Evolutionary conservation across 2,329 filamentous ascomycete species (phyloP).

Genomic region (Phymatotrichopsis omnivora): DNA sequence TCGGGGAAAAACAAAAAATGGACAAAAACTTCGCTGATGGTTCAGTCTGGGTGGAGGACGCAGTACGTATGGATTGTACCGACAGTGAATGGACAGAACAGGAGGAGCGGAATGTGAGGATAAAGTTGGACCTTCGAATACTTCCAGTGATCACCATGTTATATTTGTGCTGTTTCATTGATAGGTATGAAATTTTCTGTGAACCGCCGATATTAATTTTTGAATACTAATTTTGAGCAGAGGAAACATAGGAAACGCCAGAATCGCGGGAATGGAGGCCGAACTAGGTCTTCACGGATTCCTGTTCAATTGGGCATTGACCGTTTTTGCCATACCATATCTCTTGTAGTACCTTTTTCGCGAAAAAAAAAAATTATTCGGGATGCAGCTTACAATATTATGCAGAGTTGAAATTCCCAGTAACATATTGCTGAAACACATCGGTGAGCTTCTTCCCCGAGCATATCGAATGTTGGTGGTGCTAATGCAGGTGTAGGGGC

Average conservation of each 20-base stretch:
- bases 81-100: slow-evolving; percentile 44
- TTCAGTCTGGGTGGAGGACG: no score
- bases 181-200: slow-evolving; percentile 29
- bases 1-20: no score
- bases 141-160: slow-evolving; percentile 45
- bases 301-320: slow-evolving; percentile 49
- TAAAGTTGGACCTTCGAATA: slow-evolving; percentile 45
- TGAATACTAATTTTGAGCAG: background rate
- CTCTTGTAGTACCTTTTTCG: slow-evolving; percentile 34
- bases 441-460: slow-evolving; percentile 35
- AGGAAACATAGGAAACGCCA: slow-evolving; percentile 45
- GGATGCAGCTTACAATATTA: background rate
- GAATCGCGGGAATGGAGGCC: slow-evolving; percentile 44
- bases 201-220: slow-evolving; percentile 24
- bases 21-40: no score
- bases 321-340: slow-evolving; percentile 50
- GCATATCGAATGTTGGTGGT: no score
- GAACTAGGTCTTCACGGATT: slow-evolving; percentile 43
- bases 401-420: slow-evolving; percentile 44
- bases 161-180: slow-evolving; percentile 46
- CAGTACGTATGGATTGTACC: no score
- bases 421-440: slow-evolving; percentile 46
- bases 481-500: slow-evolving; percentile 37
- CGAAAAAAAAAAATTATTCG: background rate
- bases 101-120: slow-evolving; percentile 43